Base-by-base conservation (phyloP, 2,329 filamentous ascomycete genomes). In the Claviceps digitariae region DNA sequence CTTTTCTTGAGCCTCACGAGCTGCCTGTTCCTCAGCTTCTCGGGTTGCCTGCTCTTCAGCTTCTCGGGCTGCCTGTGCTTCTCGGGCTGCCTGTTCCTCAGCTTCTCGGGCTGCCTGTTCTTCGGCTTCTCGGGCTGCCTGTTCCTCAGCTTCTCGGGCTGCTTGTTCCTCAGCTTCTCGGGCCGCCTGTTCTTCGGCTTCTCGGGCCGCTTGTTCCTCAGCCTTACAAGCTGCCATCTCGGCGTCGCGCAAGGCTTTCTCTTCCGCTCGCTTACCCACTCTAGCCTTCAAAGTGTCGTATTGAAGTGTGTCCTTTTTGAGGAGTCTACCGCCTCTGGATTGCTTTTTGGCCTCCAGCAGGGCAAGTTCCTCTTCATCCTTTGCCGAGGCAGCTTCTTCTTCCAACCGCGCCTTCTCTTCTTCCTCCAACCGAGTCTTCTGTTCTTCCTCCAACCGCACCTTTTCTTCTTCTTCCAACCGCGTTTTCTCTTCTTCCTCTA, bases 331-430 rank as follows among this genome's bases (percentile, higher is more conserved):
- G 52, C 66, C 65, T 61, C 74, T 79, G 58, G 73, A 75, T 1
- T 68, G 67, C 58, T 75, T 78, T 60, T 77, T 79, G 25, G 68
- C 66, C 45, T 71, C 72, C 4, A 75, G 63, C 4, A 63, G 60
- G 15, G 63, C 68, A 13, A 74, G 62, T 54, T 75, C 69, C 12
- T 64, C 62, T 55, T 72, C 67, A 50, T 71, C 66, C 21, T 58
- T 54, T 2, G 56, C 58, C 34, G 62, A 57, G 20, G 50, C 48
- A 45, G 57, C 62, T n/a, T 61, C 59, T 43, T 60, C 57, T 46
- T 63, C 60, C 13, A 23, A 55, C 15, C 55, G 59, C 53, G 67
- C 55, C 52, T 65, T 57, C 4, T 48, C 46, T 15, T 67, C 56
- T 53, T 61, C 61, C 54, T 63, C 60, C 20, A 51, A 4, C 7